phyloP scores from a whole-genome alignment of 177 flowering plant genomes.

The Vitis hybrid region DNA sequence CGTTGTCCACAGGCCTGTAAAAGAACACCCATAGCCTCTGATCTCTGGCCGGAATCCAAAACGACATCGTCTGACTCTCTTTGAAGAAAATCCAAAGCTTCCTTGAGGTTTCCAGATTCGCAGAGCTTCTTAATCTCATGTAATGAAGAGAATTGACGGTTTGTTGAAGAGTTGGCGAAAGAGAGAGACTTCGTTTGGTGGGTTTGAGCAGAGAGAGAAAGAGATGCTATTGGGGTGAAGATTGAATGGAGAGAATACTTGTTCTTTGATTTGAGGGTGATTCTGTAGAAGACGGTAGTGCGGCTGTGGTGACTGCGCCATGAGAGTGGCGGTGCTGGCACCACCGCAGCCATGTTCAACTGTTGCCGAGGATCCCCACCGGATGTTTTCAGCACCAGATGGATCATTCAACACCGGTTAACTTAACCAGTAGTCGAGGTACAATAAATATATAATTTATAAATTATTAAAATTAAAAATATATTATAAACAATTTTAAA shows the following conservation, averaged over 20 bases:
- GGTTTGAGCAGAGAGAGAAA: constrained; percentile 18
- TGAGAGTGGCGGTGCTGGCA: constrained; percentile 18
- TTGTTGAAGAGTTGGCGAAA: not conserved
- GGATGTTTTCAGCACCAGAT: no score
- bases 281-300: not conserved
- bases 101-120: constrained; percentile 27
- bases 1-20: no score
- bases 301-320: constrained; percentile 8
- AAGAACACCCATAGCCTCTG: no score
- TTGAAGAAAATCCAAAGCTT: constrained; percentile 34
- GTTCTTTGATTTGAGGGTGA: not conserved
- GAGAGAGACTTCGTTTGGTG: not conserved
- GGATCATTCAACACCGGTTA: no score
- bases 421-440: no score
- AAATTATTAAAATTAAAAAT: no score
- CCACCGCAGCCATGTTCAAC: constrained; percentile 19
- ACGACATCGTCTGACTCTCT: constrained; percentile 2
- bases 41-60: not conserved
- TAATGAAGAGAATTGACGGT: constrained; percentile 8
- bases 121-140: constrained; percentile 29
- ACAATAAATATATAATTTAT: no score
- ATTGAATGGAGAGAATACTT: not conserved
- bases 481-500: no score
- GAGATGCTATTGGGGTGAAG: constrained; percentile 8
- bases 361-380: no score